Conservation (phyloP, 441 rosid genomes). For the Euphorbia schlechtendalii region DNA sequence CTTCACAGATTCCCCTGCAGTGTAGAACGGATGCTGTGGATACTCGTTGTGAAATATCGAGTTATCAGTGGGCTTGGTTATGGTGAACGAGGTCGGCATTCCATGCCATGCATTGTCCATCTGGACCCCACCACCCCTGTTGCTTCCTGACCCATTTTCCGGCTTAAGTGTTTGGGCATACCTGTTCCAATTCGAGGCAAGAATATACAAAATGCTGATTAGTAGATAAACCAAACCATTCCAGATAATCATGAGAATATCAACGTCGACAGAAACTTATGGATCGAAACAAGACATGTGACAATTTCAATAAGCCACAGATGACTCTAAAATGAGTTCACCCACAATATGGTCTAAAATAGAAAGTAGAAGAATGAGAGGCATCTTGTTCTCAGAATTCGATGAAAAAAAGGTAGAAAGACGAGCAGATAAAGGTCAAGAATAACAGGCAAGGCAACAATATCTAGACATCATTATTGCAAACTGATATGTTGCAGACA, state of each 20-base stretch:
- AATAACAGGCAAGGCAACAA: not conserved
- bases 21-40: constrained; percentile 29
- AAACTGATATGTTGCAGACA: not conserved
- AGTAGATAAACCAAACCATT: no score
- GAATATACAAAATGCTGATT: no score
- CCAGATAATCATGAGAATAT: no score
- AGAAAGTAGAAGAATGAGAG: constrained; percentile 5
- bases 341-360: not conserved
- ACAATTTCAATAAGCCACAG: not conserved
- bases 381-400: constrained; percentile 6
- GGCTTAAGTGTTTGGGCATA: constrained; percentile 44
- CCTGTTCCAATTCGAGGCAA: constrained; percentile 31
- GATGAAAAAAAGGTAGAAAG: not conserved
- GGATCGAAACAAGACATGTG: not conserved
- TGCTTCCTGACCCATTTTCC: constrained; percentile 36
- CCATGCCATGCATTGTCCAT: constrained; percentile 38
- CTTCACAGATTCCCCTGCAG: constrained; percentile 28
- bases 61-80: constrained; percentile 27
- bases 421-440: constrained; percentile 2
- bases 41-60: constrained; percentile 33
- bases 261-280: not conserved
- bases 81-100: constrained; percentile 34
- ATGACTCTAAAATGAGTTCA: no score
- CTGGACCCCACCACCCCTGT: constrained; percentile 22
- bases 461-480: not conserved